Percentiles rank a stretch among this genome's conserved stretches.
phyloP scores from a whole-genome alignment of 2,329 filamentous ascomycete genomes.

The Orbilia javanica region DNA sequence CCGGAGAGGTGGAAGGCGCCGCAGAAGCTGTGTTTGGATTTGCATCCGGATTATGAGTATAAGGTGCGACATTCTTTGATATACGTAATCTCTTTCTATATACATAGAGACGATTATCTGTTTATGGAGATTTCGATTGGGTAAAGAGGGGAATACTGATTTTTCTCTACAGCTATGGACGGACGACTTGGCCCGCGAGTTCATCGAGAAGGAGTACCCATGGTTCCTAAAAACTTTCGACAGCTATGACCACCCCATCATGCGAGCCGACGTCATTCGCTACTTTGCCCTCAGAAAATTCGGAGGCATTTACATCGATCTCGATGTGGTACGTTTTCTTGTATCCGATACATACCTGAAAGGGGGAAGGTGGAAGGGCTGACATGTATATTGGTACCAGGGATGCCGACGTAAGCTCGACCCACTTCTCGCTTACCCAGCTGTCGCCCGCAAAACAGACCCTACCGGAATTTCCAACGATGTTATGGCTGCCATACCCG shows the following conservation, averaged over 20 bases:
- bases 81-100: background rate
- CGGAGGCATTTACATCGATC: constrained; percentile 83
- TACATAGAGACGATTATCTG: background rate
- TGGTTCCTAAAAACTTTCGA: constrained; percentile 83
- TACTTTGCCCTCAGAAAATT: constrained; percentile 83
- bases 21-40: constrained; percentile 75
- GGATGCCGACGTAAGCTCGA: constrained; percentile 78
- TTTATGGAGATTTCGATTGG: background rate
- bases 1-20: constrained; percentile 75
- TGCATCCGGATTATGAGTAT: constrained; percentile 80
- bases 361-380: background rate
- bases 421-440: constrained; percentile 76
- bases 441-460: constrained; percentile 77
- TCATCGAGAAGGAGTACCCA: constrained; percentile 79
- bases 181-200: constrained; percentile 76
- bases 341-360: background rate
- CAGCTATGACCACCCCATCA: constrained; percentile 79
- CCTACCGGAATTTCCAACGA: constrained; percentile 86
- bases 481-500: constrained; percentile 78
- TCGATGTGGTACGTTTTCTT: constrained; percentile 73
- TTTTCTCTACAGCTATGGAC: constrained; percentile 76
- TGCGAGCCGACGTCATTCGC: constrained; percentile 81
- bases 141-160: background rate
- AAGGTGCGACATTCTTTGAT: constrained; percentile 68
- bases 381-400: constrained; percentile 64